Percentiles rank a stretch among this genome's conserved stretches.
phyloP scores from a whole-genome alignment of 2,329 filamentous ascomycete species.

The Ilyonectria robusta region DNA sequence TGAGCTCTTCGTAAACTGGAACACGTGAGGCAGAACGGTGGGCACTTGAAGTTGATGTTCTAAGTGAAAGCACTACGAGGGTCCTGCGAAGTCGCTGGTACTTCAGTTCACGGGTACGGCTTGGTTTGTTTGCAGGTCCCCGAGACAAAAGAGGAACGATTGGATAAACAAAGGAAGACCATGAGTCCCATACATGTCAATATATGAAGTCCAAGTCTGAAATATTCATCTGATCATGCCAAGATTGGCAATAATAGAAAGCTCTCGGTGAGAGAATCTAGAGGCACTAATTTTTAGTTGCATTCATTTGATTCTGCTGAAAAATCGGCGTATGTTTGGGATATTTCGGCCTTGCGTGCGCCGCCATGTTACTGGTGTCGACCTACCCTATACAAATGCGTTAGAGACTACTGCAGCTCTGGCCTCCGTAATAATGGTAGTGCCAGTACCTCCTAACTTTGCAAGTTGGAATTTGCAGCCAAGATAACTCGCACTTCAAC shows the following conservation, averaged over 20 bases:
- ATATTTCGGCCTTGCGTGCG: background rate
- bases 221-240: background rate
- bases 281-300: background rate
- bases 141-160: background rate
- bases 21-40: background rate
- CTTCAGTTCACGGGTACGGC: background rate
- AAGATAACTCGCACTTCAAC: no score
- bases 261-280: background rate
- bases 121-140: background rate
- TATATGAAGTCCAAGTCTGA: background rate
- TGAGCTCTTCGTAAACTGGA: background rate
- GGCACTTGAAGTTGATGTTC: background rate
- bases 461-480: no score
- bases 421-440: background rate
- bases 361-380: background rate
- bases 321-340: background rate
- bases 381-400: background rate
- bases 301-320: background rate
- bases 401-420: background rate
- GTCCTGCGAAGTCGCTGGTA: background rate
- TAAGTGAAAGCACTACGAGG: background rate
- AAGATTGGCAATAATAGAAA: background rate
- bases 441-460: no score
- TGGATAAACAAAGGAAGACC: background rate
- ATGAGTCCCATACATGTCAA: background rate